phyloP scores from a whole-genome alignment of 169 alveolate genomes.

The Plasmodium relictum region DNA sequence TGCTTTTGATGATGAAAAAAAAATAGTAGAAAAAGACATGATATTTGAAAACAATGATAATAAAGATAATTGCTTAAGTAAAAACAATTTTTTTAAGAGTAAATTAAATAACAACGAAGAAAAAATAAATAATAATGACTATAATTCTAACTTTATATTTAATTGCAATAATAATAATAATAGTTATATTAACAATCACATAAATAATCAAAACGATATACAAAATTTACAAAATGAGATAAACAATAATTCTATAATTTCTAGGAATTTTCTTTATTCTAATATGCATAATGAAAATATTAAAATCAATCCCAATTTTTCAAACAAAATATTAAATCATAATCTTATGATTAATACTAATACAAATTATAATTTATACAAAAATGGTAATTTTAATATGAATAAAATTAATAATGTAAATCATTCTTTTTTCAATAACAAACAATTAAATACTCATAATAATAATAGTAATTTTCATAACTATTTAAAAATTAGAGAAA shows the following conservation, averaged over 20 bases:
- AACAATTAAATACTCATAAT: too few relatives aligned
- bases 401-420: too few relatives aligned
- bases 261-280: constrained; percentile 5
- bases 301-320: constrained; percentile 7
- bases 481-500: too few relatives aligned
- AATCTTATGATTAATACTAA: background rate
- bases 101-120: background rate
- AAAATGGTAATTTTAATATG: background rate
- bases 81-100: background rate
- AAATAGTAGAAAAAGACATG: background rate
- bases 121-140: background rate
- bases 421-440: too few relatives aligned
- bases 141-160: constrained; percentile 1
- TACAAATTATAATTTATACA: background rate
- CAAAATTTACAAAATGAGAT: background rate
- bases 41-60: background rate
- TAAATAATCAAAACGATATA: constrained; percentile 10
- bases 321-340: background rate
- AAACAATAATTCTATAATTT: background rate
- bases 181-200: background rate
- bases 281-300: background rate
- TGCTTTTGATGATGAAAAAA: background rate
- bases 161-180: background rate
- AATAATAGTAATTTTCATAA: too few relatives aligned
- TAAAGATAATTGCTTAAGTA: background rate